Evolutionary conservation across 192 early-diverging fungal genomes (phyloP).

Genomic region (Backusella australiensis): DNA sequence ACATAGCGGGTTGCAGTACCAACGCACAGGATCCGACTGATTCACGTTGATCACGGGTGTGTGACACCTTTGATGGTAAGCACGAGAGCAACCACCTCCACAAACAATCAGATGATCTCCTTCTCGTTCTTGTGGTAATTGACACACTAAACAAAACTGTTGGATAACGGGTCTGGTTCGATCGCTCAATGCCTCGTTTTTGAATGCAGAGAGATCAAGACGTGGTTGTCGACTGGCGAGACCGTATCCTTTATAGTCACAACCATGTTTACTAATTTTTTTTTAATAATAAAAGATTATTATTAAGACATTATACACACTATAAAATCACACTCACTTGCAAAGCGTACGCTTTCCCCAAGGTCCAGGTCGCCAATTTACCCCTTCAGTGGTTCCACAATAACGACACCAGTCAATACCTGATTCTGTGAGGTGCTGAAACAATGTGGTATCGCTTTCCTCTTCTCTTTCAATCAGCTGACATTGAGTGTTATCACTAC

Average conservation of each 20-base stretch:
- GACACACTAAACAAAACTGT: neutral
- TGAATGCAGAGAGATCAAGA: slow-evolving; percentile 76
- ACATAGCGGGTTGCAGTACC: slow-evolving; percentile 19
- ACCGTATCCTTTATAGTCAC: slow-evolving; percentile 94
- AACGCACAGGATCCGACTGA: slow-evolving; percentile 11
- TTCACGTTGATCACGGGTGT: neutral
- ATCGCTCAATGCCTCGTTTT: neutral
- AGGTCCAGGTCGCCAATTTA: slow-evolving; percentile 90
- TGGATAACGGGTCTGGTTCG: neutral
- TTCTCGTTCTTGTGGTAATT: neutral
- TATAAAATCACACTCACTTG: slow-evolving; percentile 50
- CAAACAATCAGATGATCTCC: neutral
- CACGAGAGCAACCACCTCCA: slow-evolving; percentile 24
- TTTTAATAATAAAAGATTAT: too few species aligned
- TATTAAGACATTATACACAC: neutral
- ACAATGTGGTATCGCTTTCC: slow-evolving; percentile 46
- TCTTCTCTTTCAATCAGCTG: neutral
- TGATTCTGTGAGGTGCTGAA: slow-evolving; percentile 58
- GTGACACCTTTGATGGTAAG: slow-evolving; percentile 18
- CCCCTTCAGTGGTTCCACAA: slow-evolving; percentile 87
- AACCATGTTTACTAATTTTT: slow-evolving; percentile 76
- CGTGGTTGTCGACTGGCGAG: slow-evolving; percentile 86
- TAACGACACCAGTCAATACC: slow-evolving; percentile 89
- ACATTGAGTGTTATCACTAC: neutral
- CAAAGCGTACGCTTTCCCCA: slow-evolving; percentile 94